phyloP scores from a whole-genome alignment of 768 basidiomycete genomes.

The Austroboletus eburneus region DNA sequence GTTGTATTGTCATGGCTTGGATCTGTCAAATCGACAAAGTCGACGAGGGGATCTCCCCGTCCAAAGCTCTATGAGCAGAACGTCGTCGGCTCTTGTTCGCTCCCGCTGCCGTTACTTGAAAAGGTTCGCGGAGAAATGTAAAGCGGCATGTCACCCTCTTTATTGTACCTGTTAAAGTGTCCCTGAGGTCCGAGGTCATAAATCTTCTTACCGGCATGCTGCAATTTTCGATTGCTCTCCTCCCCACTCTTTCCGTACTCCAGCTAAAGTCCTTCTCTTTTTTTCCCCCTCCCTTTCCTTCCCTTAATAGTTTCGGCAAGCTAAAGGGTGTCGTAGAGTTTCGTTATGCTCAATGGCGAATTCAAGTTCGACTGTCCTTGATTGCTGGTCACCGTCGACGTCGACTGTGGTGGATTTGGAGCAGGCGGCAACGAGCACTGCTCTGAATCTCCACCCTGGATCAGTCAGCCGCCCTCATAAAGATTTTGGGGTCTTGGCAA shows the following conservation, averaged over 20 bases:
- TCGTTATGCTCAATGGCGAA: constrained; percentile 13
- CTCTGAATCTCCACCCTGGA: background rate
- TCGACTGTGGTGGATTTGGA: constrained; percentile 11
- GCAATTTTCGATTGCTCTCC: background rate
- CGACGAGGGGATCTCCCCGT: background rate
- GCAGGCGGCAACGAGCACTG: background rate
- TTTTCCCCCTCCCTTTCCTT: background rate
- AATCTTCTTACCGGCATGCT: constrained; percentile 1
- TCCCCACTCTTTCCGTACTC: constrained; percentile 5
- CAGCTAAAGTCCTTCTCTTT: constrained; percentile 17
- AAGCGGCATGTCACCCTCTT: background rate
- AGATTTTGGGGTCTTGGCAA: constrained; percentile 44
- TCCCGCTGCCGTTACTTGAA: no score
- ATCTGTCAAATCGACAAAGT: no score
- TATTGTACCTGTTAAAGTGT: constrained; percentile 11
- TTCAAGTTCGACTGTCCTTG: no score
- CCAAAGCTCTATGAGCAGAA: no score
- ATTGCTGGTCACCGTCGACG: constrained; percentile 16
- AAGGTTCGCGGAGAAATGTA: no score
- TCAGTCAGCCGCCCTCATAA: constrained; percentile 2
- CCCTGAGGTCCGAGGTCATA: constrained; percentile 14
- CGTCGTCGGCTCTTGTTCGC: background rate
- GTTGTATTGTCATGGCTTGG: no score
- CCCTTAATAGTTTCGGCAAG: background rate
- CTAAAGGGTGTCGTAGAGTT: background rate